Conservation (phyloP, 108 stramenopile species). For the Nitzschia palea region DNA sequence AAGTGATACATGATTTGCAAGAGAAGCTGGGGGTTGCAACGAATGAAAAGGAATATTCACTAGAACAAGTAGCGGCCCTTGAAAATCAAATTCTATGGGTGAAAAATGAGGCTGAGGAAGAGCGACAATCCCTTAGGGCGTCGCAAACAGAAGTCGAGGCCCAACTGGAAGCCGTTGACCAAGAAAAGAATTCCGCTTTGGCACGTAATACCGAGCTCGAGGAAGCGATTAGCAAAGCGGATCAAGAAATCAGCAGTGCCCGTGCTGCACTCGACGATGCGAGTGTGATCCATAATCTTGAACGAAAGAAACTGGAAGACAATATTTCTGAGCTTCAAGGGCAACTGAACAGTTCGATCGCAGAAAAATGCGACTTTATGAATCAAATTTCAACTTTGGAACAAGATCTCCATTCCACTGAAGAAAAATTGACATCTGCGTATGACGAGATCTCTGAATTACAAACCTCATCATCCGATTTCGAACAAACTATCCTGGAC, state of each 20-base stretch:
- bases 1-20: slow-evolving; percentile 11
- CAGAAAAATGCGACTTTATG: slow-evolving; percentile 6
- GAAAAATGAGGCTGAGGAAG: background rate
- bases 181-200: background rate
- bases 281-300: background rate
- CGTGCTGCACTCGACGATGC: background rate
- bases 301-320: background rate
- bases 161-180: background rate
- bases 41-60: background rate
- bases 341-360: background rate
- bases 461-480: background rate
- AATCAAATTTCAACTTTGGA: background rate
- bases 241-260: background rate
- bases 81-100: slow-evolving; percentile 1
- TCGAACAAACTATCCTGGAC: background rate
- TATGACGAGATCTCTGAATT: background rate
- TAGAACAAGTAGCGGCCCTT: background rate
- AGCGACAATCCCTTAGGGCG: background rate
- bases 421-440: background rate
- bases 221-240: background rate
- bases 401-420: background rate
- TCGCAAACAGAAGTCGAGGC: background rate
- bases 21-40: background rate
- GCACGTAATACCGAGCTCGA: background rate
- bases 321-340: background rate